Evolutionary conservation across 495 filamentous ascomycete species (phyloP), one percentile per base, ranked within the genome.

Genomic region (Pseudomonodictys pantanalensis): DNA sequence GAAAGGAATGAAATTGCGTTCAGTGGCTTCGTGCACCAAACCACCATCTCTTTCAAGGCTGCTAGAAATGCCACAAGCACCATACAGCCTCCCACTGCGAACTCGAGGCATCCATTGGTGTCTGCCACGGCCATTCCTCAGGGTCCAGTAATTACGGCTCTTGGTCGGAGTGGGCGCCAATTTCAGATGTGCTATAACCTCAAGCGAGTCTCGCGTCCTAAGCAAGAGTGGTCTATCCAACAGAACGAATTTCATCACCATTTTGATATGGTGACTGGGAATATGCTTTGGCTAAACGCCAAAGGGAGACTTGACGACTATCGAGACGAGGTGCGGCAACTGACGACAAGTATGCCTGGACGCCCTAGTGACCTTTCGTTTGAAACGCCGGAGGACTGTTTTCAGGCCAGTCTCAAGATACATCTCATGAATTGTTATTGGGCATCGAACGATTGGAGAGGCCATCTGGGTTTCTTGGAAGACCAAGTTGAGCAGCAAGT

Each of bases 151-250:
- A 63, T 79, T 1, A 67, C 73, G n/a, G 62, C 71, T n/a, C 64
- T 78, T 2, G 74, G 71, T 18, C 64, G 77, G 43, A 76, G 73
- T 5, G 77, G 78, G 9, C 60, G 62, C 9, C 58, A 74, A 17
- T 60, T 74, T 35, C 72, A 74, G 41, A 53, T 79, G 17, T 77
- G 74, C 47, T 80, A 77, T 58, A 79, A 72, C 51, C 59, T 80
- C 12, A 75, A 77, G 58, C 68, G 70, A 11, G 50, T 63, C 5
- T 39, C 10, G 42, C 17, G 23, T 38, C 29, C 44, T 33, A 58
- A 10, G 65, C 69, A 61, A 8, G 73, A 72, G 39, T 79, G 77
- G 77, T 73, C 75, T 6, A 65, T 76, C 5, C 73, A 73, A 0
- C 77, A 80, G 52, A 55, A 63, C 17, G 67, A 72, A 0, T 20